Evolutionary conservation across 345 rosid genomes (phyloP).

Genomic region (Corymbia maculata): DNA sequence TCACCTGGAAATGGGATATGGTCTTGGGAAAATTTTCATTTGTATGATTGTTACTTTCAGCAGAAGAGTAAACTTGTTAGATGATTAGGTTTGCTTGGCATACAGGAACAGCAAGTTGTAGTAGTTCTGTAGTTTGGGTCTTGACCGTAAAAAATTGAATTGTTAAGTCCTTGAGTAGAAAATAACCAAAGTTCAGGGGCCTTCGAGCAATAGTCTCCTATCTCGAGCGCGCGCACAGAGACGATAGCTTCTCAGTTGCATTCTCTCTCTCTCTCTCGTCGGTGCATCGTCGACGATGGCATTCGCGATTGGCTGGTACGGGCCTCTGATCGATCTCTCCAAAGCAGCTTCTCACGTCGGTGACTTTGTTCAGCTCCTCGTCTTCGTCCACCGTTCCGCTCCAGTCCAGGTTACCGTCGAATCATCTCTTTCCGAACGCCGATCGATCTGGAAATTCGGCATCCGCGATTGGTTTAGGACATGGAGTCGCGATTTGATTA

Average conservation of each 20-base stretch:
- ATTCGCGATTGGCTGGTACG: slow-evolving; percentile 38
- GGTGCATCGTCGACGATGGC: slow-evolving; percentile 2
- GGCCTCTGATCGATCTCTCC: slow-evolving; percentile 41
- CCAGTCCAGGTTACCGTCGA: slow-evolving; percentile 33
- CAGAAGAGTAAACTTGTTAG: background rate
- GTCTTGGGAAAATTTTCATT: background rate
- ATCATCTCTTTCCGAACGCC: background rate
- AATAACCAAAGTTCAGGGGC: background rate
- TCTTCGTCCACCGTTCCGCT: slow-evolving; percentile 36
- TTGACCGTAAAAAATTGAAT: background rate
- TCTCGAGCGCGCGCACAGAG: background rate
- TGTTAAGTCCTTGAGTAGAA: background rate
- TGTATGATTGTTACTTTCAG: background rate
- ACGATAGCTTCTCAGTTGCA: background rate
- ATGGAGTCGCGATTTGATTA: background rate
- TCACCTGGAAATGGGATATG: background rate
- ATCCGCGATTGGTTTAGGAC: background rate
- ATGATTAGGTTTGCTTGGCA: no score
- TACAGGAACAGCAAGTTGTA: no score
- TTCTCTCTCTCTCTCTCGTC: background rate
- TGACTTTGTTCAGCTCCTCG: slow-evolving; percentile 49
- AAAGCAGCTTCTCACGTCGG: slow-evolving; percentile 31
- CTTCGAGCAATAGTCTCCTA: background rate
- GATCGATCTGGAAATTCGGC: background rate
- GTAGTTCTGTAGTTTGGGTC: background rate